A percentile compares a stretch with the other conserved stretches of the same genome.
These are phyloP conservation scores for Hyaloraphidium curvatum DNA, from an alignment of 192 early-diverging fungal genomes.

Conservation along the genomic window DNA sequence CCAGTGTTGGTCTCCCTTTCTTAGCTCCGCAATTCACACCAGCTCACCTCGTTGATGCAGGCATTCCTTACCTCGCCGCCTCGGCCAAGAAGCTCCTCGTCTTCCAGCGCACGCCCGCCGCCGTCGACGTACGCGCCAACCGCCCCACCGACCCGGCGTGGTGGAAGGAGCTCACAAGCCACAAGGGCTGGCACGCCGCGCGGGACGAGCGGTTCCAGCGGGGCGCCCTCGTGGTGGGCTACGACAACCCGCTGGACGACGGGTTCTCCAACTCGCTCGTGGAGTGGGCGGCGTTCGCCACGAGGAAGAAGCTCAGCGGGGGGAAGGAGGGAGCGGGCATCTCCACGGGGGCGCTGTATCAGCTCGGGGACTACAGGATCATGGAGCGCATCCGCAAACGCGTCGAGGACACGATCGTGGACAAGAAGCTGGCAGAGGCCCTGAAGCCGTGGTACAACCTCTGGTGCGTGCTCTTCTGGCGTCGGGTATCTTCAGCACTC, in stretches of 20 bases:
- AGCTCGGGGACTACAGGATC: background rate
- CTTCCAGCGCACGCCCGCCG: background rate
- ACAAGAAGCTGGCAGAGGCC: background rate
- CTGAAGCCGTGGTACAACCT: constrained; percentile 2
- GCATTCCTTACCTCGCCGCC: background rate
- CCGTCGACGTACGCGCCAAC: constrained; percentile 1
- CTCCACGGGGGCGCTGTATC: too few species aligned
- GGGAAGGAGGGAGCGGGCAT: too few species aligned
- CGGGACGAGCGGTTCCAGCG: too few species aligned
- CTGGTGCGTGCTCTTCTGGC: too few species aligned
- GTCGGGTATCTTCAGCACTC: too few species aligned
- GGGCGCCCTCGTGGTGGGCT: too few species aligned
- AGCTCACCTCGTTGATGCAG: background rate
- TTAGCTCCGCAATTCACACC: background rate
- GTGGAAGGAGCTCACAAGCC: too few species aligned
- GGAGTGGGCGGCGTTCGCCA: too few species aligned
- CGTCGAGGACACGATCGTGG: background rate
- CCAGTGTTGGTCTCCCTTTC: constrained; percentile 3
- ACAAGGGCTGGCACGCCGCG: too few species aligned
- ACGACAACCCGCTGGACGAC: too few species aligned
- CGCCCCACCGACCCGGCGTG: background rate
- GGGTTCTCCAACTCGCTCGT: too few species aligned
- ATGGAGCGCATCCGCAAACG: background rate
- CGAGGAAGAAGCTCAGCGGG: too few species aligned
- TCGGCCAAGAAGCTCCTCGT: background rate